Base-by-base conservation (phyloP, 2,329 filamentous ascomycete species). In the Penicillium sp. region DNA sequence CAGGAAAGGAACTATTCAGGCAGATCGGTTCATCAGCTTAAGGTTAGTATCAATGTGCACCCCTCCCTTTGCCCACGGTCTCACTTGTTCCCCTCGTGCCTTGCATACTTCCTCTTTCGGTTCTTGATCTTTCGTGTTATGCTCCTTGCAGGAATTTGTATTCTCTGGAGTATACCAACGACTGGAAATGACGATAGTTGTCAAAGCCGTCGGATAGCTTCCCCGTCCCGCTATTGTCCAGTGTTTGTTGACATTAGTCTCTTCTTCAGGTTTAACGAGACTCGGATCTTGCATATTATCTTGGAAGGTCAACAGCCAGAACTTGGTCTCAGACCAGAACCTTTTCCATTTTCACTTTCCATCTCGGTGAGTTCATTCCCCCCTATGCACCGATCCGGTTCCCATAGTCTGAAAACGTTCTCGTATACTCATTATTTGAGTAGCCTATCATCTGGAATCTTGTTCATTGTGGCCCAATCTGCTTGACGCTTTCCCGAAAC, bases 381-480 rank as follows among this genome's bases (percentile, higher is more conserved):
- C 58, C 58, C 57, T 53, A 65, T 68, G 65, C 64, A 65, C 44
- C 49, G 55, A 59, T 56, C 65, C 64, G 58, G 38, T 45, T 31
- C 26, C 15, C 10, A 46, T 40, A 45, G 26, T 38, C 41, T 55
- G 33, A 49, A 53, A 55, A 55, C 60, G 57, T 67, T 59, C 48
- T 51, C 48, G 48, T 51, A 54, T 65, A 60, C 67, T 71, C 59
- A 71, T 68, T 54, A 61, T 57, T 60, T 58, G 59, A 56, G 55
- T 64, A 71, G 68, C 70, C 41, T 44, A 21, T 70, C 63, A 61
- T 65, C 53, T 54, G 55, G 54, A 32, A 32, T 32, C 24, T 28
- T 17, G 13, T 39, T 54, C 56, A 54, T 55, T 55, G 51, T 55
- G 40, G 58, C 61, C 61, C 55, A 64, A 63, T 61, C 62, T 58